A percentile compares a stretch with the other conserved stretches of the same genome.
These are phyloP conservation scores for Dipteronia dyeriana DNA, from an alignment of 345 rosid species.

Conservation along the genomic window DNA sequence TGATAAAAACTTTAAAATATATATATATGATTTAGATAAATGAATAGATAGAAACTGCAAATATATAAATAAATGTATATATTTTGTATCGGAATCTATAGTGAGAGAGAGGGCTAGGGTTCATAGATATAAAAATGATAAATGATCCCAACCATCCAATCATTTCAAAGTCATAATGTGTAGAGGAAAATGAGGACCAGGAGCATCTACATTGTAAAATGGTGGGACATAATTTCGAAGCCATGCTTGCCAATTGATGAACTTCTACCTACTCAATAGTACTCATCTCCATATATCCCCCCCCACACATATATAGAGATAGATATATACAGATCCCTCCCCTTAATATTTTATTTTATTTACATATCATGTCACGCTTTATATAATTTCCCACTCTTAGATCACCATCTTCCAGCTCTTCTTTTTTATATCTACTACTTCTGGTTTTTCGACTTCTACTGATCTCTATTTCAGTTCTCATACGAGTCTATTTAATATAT, in stretches of 20 bases:
- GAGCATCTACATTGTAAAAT: neutral
- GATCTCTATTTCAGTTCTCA: no score
- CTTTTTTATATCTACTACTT: neutral
- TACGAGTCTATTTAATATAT: no score
- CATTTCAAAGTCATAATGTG: constrained; percentile 7
- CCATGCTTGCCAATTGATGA: constrained; percentile 4
- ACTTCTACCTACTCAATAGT: neutral
- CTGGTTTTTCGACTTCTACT: no score
- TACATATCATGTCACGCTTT: neutral
- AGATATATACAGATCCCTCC: no score
- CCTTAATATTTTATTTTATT: neutral
- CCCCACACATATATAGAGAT: neutral
- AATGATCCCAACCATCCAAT: neutral
- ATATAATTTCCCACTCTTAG: neutral
- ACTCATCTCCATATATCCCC: neutral
- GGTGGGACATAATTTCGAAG: neutral
- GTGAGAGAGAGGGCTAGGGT: neutral
- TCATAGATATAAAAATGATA: neutral
- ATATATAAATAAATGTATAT: neutral
- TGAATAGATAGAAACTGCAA: no score
- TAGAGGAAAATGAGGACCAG: neutral
- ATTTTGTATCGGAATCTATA: neutral
- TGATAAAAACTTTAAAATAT: no score
- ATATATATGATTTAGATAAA: no score
- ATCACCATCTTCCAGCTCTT: constrained; percentile 5